Conservation (phyloP, 352 stramenopile species). For the Globisporangium recalcitrans region DNA sequence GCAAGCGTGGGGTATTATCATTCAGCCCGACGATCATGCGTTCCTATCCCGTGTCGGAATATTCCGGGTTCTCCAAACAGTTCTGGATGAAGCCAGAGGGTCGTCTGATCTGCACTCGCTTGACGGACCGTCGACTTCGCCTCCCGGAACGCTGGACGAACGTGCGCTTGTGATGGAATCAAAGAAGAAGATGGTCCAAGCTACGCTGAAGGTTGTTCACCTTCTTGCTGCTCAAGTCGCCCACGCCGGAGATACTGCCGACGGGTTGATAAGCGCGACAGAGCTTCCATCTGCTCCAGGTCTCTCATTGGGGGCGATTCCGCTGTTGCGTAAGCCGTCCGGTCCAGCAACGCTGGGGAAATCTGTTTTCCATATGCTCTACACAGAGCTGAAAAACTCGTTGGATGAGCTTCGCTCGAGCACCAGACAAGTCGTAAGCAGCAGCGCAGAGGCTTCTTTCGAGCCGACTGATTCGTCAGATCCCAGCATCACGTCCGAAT, state of each 20-base stretch:
- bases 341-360: conserved; percentile 86
- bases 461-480: conserved; percentile 43
- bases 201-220: conserved; percentile 84
- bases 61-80: conserved; percentile 87
- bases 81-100: conserved; percentile 78
- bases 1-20: conserved; percentile 84
- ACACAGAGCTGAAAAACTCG: conserved; percentile 85
- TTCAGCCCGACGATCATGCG: conserved; percentile 83
- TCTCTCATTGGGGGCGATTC: conserved; percentile 61
- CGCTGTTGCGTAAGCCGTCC: conserved; percentile 75
- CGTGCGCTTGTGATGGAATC: conserved; percentile 33
- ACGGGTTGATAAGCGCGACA: conserved; percentile 48
- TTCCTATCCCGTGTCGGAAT: conserved; percentile 88
- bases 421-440: conserved; percentile 12
- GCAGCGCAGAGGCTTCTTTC: conserved; percentile 17
- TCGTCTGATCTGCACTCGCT: conserved; percentile 31
- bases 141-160: conserved; percentile 30
- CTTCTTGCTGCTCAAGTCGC: conserved; percentile 85
- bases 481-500: conserved; percentile 34
- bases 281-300: conserved; percentile 42
- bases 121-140: conserved; percentile 19
- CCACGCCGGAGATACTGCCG: conserved; percentile 58
- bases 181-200: conserved; percentile 83
- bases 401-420: conserved; percentile 65
- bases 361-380: conserved; percentile 90